Conservation (phyloP, 345 rosid genomes). For the Eucalyptus albens region DNA sequence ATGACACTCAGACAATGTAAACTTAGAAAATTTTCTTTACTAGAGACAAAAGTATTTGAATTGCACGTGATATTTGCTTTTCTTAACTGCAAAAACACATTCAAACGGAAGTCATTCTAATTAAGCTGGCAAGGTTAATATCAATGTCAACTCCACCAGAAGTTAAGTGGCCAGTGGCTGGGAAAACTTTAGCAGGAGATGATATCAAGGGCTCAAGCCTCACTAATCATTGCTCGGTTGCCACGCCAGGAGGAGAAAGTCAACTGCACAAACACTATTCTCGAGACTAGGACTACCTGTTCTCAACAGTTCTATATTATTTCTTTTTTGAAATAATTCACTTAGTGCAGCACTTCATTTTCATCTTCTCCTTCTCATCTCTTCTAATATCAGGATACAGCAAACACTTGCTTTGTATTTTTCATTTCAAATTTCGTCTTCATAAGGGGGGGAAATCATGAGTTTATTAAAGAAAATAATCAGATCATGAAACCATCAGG, state of each 20-base stretch:
- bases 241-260: neutral
- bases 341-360: neutral
- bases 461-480: neutral
- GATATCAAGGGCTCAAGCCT: neutral
- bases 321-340: neutral
- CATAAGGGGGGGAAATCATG: neutral
- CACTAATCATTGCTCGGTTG: neutral
- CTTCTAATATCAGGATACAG: neutral
- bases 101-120: neutral
- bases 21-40: neutral
- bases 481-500: neutral
- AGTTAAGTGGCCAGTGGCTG: neutral
- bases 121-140: neutral
- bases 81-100: neutral
- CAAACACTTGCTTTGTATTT: neutral
- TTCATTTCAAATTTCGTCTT: accelerated
- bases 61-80: neutral
- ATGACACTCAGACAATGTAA: neutral
- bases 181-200: neutral
- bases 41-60: neutral
- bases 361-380: neutral
- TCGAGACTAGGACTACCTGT: neutral
- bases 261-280: neutral
- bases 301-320: neutral
- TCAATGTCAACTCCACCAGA: neutral